phyloP scores from a whole-genome alignment of 208 protist genomes.

The Sergeia podlipaevii region DNA sequence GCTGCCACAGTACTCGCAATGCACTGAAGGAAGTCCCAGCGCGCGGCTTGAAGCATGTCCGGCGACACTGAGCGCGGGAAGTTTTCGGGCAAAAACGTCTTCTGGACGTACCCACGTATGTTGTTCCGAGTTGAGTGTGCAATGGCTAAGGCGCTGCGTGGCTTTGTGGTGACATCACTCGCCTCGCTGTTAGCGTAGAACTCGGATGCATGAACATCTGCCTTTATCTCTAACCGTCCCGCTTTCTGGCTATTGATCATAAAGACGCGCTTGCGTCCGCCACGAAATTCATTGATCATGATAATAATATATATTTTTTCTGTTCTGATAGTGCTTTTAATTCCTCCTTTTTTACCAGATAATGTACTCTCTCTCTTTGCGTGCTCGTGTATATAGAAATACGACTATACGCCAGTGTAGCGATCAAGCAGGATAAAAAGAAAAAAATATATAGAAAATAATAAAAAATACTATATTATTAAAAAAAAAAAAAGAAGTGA shows the following conservation, averaged over 20 bases:
- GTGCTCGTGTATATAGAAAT: not conserved
- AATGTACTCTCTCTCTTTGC: too few species aligned
- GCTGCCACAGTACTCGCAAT: slow-evolving; percentile 32
- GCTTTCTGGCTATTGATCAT: slow-evolving; percentile 20
- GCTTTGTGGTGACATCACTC: too few species aligned
- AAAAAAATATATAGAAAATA: not conserved
- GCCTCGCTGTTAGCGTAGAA: too few species aligned
- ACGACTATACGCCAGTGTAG: not conserved
- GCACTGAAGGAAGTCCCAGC: slow-evolving; percentile 27
- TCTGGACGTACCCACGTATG: not conserved
- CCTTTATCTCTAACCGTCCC: slow-evolving; percentile 11
- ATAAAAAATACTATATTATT: slow-evolving; percentile 3
- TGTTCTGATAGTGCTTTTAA: slow-evolving; percentile 5
- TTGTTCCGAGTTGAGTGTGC: too few species aligned
- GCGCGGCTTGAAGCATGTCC: slow-evolving; percentile 29
- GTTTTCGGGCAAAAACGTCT: slow-evolving; percentile 46
- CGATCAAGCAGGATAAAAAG: slow-evolving; percentile 2
- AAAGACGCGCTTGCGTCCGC: slow-evolving; percentile 15
- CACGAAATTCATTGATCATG: slow-evolving; percentile 39
- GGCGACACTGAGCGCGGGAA: slow-evolving; percentile 58
- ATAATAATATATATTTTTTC: not conserved
- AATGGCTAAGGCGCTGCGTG: too few species aligned
- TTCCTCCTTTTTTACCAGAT: not conserved
- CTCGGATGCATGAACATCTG: slow-evolving; percentile 18
- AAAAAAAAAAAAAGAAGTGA: slow-evolving; percentile 1